phyloP scores from a whole-genome alignment of 2,329 filamentous ascomycete genomes.

The Geosmithia flava region DNA sequence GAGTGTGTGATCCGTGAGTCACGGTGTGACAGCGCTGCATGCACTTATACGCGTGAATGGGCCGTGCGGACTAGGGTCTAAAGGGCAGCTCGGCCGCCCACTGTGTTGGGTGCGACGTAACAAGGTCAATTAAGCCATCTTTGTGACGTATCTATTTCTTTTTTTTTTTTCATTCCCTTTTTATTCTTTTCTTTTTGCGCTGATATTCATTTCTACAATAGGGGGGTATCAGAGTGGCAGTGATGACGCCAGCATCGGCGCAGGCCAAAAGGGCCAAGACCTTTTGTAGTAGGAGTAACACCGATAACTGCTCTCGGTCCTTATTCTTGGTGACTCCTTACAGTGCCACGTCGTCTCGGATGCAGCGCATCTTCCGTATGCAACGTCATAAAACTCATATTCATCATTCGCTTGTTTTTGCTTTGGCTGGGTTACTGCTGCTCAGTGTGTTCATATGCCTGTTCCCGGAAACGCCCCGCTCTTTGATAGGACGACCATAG shows the following conservation, averaged over 20 bases:
- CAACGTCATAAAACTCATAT: neutral
- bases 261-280: neutral
- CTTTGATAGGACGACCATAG: constrained; percentile 87
- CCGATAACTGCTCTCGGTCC: neutral
- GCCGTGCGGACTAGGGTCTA: neutral
- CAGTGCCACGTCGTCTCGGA: neutral
- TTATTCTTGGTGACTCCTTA: neutral
- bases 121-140: neutral
- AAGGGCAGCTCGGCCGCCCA: neutral
- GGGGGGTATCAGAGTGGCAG: neutral
- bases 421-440: too few species aligned
- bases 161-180: neutral
- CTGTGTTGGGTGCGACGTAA: too few species aligned
- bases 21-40: neutral
- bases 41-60: constrained; percentile 1
- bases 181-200: too few species aligned
- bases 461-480: constrained; percentile 89
- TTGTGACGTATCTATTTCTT: neutral
- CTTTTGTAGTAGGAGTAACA: neutral
- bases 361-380: neutral
- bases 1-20: neutral
- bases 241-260: too few species aligned
- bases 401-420: neutral
- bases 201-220: too few species aligned
- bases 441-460: constrained; percentile 35